A percentile compares a stretch with the other conserved stretches of the same genome.
Conservation (phyloP, 495 filamentous ascomycete genomes). For the Hyaloscypha variabilis region DNA sequence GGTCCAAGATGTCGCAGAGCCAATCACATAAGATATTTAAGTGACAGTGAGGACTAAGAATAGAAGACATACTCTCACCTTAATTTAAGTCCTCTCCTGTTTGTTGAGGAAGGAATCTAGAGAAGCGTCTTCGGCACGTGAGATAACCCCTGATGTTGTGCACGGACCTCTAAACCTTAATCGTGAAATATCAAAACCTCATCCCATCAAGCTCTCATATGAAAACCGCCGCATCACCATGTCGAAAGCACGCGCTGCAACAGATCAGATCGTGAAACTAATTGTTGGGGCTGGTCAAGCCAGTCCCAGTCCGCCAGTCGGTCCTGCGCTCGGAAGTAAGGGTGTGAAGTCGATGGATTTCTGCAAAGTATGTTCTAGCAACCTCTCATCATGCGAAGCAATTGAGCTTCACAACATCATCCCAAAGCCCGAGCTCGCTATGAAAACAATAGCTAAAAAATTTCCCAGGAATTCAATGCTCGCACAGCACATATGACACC, state of each 20-base stretch:
- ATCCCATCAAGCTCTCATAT: neutral
- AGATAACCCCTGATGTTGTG: neutral
- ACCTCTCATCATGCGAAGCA: slow-evolving; percentile 19
- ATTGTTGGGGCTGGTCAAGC: slow-evolving; percentile 98
- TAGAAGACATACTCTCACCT: no score
- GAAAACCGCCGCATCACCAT: slow-evolving; percentile 45
- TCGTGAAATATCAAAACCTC: slow-evolving; percentile 2
- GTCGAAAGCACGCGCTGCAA: slow-evolving; percentile 73
- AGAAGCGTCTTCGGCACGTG: no score
- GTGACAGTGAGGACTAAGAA: no score
- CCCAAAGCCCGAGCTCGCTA: neutral
- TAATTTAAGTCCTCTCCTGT: no score
- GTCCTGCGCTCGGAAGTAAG: slow-evolving; percentile 94
- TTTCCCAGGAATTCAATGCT: slow-evolving; percentile 90
- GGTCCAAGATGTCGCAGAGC: no score
- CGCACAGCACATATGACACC: slow-evolving; percentile 81
- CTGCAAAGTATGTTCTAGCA: slow-evolving; percentile 73
- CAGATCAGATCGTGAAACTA: slow-evolving; percentile 92
- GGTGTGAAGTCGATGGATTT: slow-evolving; percentile 99
- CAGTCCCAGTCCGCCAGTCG: slow-evolving; percentile 93
- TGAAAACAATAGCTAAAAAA: neutral
- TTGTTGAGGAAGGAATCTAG: no score
- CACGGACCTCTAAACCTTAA: neutral
- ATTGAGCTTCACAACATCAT: neutral
- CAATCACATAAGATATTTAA: no score